Evolutionary conservation across 305 asterid species (phyloP), one percentile per base, ranked within the genome.

Genomic region (Fraxinus nigra): DNA sequence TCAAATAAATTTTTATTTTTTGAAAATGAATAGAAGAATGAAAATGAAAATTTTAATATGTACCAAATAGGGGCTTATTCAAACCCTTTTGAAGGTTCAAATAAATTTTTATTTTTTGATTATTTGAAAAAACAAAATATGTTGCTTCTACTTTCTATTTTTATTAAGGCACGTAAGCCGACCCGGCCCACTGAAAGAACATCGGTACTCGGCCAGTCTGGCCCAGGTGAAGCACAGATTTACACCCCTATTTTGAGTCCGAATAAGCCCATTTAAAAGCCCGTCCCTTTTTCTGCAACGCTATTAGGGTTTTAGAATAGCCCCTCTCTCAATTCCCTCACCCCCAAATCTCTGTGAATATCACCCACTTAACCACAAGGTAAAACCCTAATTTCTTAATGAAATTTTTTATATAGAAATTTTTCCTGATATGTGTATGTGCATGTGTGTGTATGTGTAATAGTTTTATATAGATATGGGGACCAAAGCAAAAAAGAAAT

Each of bases 401-500:
- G 70, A 18, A 59, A 5, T 20, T 59, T 59, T 20, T 35, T 5
- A 35, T 35, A 5, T 35, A 56, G 10, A 16, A 56, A 18, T 0
- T 3, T n/a, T n/a, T 16, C 5, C 51, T 43, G 51, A 43, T 11
- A 1, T 54, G 6, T 54, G n/a, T n/a, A n/a, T n/a, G n/a, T n/a
- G n/a, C n/a, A n/a, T 63, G 54, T 9, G 0, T 56, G 26, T 2
- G 13, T 8, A 1, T 20, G 22, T 63, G 16, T 63, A 24, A 38
- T 63, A 63, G 72, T 56, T 9, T 63, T 63, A 24, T 63, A 63
- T 24, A 22, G 34, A 63, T 20, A 88, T 87, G 92, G 88, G 86
- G 33, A 51, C 46, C 2, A 89, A 89, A 75, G 88, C 93, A 6
- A 90, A 82, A 81, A 89, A 87, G 86, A 80, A 80, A 80, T 74